Percentiles rank a stretch among this genome's conserved stretches.
Evolutionary conservation across 176 grass and related monocot genomes (phyloP).

Genomic region (Pharus latifolius): DNA sequence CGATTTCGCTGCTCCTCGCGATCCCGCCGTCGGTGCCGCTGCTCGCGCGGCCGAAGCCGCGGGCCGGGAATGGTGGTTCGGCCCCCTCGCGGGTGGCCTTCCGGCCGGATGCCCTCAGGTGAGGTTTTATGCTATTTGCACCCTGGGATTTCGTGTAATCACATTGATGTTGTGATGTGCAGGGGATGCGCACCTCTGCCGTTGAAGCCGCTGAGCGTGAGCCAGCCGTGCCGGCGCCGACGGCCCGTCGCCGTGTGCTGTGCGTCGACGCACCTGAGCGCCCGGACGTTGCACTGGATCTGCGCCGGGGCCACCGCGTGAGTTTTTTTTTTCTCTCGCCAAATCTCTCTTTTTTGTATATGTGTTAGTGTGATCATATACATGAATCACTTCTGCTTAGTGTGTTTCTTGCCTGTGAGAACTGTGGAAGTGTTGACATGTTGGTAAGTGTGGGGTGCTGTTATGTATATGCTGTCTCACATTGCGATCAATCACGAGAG

Average conservation of each 20-base stretch:
- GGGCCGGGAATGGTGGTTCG: not conserved
- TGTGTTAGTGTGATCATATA: not conserved
- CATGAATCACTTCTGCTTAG: not conserved
- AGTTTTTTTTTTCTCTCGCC: slow-evolving; percentile 1
- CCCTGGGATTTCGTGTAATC: not conserved
- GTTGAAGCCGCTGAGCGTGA: slow-evolving; percentile 5
- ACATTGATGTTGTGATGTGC: not conserved
- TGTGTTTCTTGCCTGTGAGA: not conserved
- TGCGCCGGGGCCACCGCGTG: slow-evolving; percentile 63
- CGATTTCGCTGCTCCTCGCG: slow-evolving; percentile 35
- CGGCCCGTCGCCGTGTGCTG: slow-evolving; percentile 23
- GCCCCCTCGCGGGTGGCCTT: not conserved
- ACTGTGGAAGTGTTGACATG: not conserved
- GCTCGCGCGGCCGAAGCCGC: not conserved
- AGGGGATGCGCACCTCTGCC: slow-evolving; percentile 33
- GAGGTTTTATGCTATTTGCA: not conserved
- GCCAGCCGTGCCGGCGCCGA: not conserved
- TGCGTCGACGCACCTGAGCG: slow-evolving; percentile 33
- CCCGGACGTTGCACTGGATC: slow-evolving; percentile 62
- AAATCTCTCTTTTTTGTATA: not conserved
- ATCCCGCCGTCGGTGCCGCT: slow-evolving; percentile 1
- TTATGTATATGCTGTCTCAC: too few species aligned
- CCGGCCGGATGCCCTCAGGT: slow-evolving; percentile 23
- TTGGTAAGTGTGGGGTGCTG: too few species aligned
- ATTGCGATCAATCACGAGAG: too few species aligned